phyloP scores from a whole-genome alignment of 768 basidiomycete species.

The Russula abietina region DNA sequence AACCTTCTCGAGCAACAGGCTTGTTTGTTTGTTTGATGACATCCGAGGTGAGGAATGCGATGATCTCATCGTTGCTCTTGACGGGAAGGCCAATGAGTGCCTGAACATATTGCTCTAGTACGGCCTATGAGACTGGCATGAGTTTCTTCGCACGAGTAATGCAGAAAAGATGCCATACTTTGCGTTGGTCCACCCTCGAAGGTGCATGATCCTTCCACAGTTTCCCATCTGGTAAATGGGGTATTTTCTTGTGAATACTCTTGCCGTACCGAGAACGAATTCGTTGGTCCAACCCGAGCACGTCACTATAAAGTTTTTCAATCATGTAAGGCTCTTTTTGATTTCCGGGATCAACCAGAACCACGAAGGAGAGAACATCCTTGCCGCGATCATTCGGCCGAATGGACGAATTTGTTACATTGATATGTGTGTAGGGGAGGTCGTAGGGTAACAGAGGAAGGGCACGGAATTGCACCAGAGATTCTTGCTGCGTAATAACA shows the following conservation, averaged over 20 bases:
- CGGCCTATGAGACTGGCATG: conserved; percentile 39
- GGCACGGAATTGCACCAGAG: conserved; percentile 53
- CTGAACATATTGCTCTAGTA: conserved; percentile 83
- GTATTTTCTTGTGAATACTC: conserved; percentile 71
- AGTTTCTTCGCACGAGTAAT: conserved; percentile 9
- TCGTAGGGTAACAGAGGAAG: conserved; percentile 66
- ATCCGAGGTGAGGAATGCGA: conserved; percentile 89
- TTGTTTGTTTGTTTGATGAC: conserved; percentile 70
- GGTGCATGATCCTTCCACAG: conserved; percentile 97
- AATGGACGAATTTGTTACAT: conserved; percentile 77
- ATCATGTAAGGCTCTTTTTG: conserved; percentile 75
- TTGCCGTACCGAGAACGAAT: conserved; percentile 55
- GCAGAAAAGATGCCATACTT: conserved; percentile 47
- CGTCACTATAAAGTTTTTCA: conserved; percentile 92
- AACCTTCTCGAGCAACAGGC: conserved; percentile 71
- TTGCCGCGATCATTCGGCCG: conserved; percentile 86
- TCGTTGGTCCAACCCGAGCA: conserved; percentile 78
- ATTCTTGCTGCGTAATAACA: conserved; percentile 27
- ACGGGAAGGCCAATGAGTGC: conserved; percentile 74
- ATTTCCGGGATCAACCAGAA: conserved; percentile 64
- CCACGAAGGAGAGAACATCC: conserved; percentile 85
- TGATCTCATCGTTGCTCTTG: conserved; percentile 84
- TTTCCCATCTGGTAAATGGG: conserved; percentile 79
- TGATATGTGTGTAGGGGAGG: conserved; percentile 63
- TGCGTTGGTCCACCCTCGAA: conserved; percentile 92